These are phyloP conservation scores for Zarea fungicola DNA, from an alignment of 2,329 filamentous ascomycete genomes.

Conservation along the genomic window DNA sequence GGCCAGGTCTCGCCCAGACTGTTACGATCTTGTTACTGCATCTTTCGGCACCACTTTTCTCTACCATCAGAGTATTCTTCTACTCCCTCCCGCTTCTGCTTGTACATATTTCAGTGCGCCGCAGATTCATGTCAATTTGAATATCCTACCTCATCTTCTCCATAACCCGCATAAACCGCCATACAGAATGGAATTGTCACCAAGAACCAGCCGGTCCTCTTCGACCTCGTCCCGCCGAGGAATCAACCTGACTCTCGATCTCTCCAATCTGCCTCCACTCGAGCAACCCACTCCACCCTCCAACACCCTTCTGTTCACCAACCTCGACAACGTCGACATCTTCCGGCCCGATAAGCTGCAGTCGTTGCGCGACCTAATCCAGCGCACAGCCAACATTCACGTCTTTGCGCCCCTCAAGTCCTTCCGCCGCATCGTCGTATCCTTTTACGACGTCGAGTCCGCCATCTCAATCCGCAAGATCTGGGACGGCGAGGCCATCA, in stretches of 20 bases:
- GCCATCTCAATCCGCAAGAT: conserved; percentile 66
- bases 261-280: conserved; percentile 66
- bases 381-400: conserved; percentile 64
- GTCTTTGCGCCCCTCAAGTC: conserved; percentile 77
- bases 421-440: conserved; percentile 75
- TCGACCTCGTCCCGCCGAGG: conserved; percentile 39
- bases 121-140: too few relatives aligned
- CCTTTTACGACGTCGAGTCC: conserved; percentile 65
- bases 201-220: conserved; percentile 37
- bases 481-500: conserved; percentile 68
- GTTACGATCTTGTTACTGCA: background rate
- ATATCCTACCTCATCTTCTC: background rate
- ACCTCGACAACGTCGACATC: conserved; percentile 66
- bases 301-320: conserved; percentile 82
- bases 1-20: background rate
- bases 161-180: conserved; percentile 4
- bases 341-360: conserved; percentile 71
- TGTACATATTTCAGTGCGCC: too few relatives aligned
- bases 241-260: conserved; percentile 62
- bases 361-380: conserved; percentile 66
- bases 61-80: background rate
- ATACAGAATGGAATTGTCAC: conserved; percentile 33
- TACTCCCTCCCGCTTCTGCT: too few relatives aligned
- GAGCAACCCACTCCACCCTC: conserved; percentile 67
- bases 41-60: background rate